These are phyloP conservation scores for Phytophthora ohioensis DNA, from an alignment of 352 stramenopile genomes.

Conservation along the genomic window DNA sequence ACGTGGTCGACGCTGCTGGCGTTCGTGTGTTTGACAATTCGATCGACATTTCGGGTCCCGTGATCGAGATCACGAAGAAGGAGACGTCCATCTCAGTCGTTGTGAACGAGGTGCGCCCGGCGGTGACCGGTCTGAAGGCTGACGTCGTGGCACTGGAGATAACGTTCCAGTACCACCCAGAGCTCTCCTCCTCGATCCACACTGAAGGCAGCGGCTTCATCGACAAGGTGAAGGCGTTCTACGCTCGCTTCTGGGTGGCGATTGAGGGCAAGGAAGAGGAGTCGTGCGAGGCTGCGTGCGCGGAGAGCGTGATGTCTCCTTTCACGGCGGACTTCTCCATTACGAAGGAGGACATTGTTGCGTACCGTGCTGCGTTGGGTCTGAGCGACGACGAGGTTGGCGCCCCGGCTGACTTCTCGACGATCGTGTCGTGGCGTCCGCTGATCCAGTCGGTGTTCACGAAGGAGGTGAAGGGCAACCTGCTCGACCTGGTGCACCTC, in stretches of 20 bases:
- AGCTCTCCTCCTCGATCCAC: conserved; percentile 62
- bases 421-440: conserved; percentile 81
- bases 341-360: conserved; percentile 57
- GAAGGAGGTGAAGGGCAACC: conserved; percentile 81
- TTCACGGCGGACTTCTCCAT: conserved; percentile 77
- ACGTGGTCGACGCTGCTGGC: conserved; percentile 45
- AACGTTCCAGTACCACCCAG: conserved; percentile 59
- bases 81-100: conserved; percentile 50
- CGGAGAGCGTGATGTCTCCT: conserved; percentile 63
- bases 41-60: conserved; percentile 42
- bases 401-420: conserved; percentile 79
- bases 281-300: conserved; percentile 66
- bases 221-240: conserved; percentile 79
- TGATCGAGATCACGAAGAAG: conserved; percentile 60
- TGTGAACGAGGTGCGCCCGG: conserved; percentile 67
- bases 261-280: conserved; percentile 64
- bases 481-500: conserved; percentile 86
- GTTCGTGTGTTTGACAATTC: conserved; percentile 57
- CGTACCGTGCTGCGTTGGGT: conserved; percentile 69
- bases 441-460: conserved; percentile 89
- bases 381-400: conserved; percentile 40
- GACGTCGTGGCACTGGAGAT: conserved; percentile 62
- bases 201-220: conserved; percentile 50
- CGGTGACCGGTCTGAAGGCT: conserved; percentile 54
- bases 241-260: conserved; percentile 80